These are phyloP conservation scores for Pythium scleroteichum DNA, from an alignment of 352 stramenopile species.

Conservation along the genomic window DNA sequence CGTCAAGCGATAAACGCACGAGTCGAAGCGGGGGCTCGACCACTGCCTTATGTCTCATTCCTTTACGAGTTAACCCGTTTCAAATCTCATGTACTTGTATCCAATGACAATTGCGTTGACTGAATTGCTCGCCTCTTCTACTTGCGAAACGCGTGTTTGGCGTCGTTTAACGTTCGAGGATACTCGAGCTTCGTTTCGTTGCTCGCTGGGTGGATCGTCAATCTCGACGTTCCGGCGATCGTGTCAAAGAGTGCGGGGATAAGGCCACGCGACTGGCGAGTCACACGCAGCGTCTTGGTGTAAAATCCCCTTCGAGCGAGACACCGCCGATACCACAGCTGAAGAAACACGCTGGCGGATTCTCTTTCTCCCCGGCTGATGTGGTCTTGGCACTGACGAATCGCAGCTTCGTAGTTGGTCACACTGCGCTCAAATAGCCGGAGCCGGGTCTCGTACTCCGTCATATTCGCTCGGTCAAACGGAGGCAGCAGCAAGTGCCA, in stretches of 20 bases:
- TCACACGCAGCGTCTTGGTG: slow-evolving; percentile 39
- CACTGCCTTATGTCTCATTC: too few relatives aligned
- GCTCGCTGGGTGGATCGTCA: slow-evolving; percentile 33
- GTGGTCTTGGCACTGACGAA: slow-evolving; percentile 37
- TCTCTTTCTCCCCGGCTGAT: slow-evolving; percentile 33
- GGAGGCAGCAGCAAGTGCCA: slow-evolving; percentile 49
- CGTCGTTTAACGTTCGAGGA: slow-evolving; percentile 22
- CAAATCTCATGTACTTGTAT: slow-evolving; percentile 19
- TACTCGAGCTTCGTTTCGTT: slow-evolving; percentile 46
- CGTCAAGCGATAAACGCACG: slow-evolving; percentile 48
- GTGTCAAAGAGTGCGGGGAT: slow-evolving; percentile 67
- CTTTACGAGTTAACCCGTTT: neutral
- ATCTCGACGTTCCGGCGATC: slow-evolving; percentile 45
- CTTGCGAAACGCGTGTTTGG: slow-evolving; percentile 21
- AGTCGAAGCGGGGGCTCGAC: neutral
- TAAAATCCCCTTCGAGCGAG: slow-evolving; percentile 59
- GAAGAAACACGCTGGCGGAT: slow-evolving; percentile 41
- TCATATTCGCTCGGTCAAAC: slow-evolving; percentile 38
- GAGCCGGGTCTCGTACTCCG: slow-evolving; percentile 44
- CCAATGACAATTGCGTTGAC: slow-evolving; percentile 5
- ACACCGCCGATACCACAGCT: slow-evolving; percentile 44
- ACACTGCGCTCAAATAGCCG: slow-evolving; percentile 36
- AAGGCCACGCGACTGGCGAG: slow-evolving; percentile 47
- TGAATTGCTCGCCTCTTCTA: neutral
- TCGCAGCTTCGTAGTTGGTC: slow-evolving; percentile 24